Base-by-base conservation (phyloP, 305 asterid genomes). In the Stenogyne calaminthoides region DNA sequence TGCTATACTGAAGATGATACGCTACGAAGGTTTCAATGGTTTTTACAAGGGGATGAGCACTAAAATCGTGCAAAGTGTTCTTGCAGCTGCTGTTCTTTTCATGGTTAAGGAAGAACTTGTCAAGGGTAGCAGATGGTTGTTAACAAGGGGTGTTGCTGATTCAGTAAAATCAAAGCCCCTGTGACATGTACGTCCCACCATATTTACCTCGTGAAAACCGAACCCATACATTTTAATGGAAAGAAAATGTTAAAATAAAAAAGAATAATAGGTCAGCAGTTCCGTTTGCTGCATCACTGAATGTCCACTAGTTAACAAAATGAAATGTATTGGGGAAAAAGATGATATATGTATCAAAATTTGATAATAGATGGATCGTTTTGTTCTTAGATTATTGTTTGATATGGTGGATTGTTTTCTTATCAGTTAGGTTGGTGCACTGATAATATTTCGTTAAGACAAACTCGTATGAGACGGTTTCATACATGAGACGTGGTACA, bases 61-160 rank as follows among this genome's bases (percentile, higher is more conserved):
- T 7, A 95, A 95, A 82, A 89, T 95, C 3, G 94, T 90, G 7
- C 99, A 92, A 77, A 92, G 99, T 51, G 94, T 95, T 70, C 90
- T 95, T 65, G 99, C 98, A 16, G 99, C 96, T 52, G 99, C 99
- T 19, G 90, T 95, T 73, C 83, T 95, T 67, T 95, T 95, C 89
- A 92, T 90, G 99, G 90, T 95, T 4, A 95, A 95, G 84, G 99
- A 95, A 74, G 99, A 95, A 84, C 97, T 95, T 10, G 98, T 95
- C 7, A 77, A 67, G 81, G 93, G 95, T 55, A 84, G 90, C 84
- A 84, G 96, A 74, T 85, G 95, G 98, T 81, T 92, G 79, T 76
- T 95, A 74, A 87, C 90, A 20, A 76, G 42, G 66, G 78, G 87
- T 27, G 71, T 82, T 16, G 67, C 60, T 5, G 68, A 68, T 72